These are phyloP conservation scores for Lactarius sp. DNA, from an alignment of 768 basidiomycete genomes.

Conservation along the genomic window DNA sequence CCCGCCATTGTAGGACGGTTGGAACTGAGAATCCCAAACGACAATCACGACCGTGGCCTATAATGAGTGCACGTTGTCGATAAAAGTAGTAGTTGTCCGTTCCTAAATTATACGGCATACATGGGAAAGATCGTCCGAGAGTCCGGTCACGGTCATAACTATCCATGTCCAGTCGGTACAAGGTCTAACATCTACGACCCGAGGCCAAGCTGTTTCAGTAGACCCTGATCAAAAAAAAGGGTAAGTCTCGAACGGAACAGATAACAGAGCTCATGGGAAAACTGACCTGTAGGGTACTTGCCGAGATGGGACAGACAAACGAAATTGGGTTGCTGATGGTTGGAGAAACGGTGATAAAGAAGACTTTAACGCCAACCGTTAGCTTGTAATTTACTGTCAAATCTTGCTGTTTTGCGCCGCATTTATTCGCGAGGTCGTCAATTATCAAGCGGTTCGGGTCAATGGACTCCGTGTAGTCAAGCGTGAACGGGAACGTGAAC, in stretches of 20 bases:
- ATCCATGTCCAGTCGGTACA: not conserved
- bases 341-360: constrained; percentile 64
- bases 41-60: too few relatives aligned
- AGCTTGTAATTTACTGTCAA: constrained; percentile 63
- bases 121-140: not conserved
- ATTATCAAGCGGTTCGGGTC: constrained; percentile 54
- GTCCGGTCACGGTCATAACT: constrained; percentile 2
- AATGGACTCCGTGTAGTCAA: constrained; percentile 51
- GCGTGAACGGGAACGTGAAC: constrained; percentile 70
- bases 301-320: constrained; percentile 59
- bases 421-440: constrained; percentile 57
- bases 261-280: not conserved
- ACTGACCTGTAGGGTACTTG: constrained; percentile 34
- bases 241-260: not conserved
- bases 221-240: not conserved
- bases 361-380: constrained; percentile 59
- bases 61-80: not conserved
- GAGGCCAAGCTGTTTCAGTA: not conserved
- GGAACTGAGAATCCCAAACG: too few relatives aligned
- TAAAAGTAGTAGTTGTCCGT: not conserved
- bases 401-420: constrained; percentile 42
- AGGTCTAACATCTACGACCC: not conserved
- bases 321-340: constrained; percentile 54
- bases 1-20: too few relatives aligned
- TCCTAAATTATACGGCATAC: not conserved